These are phyloP conservation scores for Chytriomyces hyalinus DNA, from an alignment of 192 early-diverging fungal genomes.

Conservation along the genomic window DNA sequence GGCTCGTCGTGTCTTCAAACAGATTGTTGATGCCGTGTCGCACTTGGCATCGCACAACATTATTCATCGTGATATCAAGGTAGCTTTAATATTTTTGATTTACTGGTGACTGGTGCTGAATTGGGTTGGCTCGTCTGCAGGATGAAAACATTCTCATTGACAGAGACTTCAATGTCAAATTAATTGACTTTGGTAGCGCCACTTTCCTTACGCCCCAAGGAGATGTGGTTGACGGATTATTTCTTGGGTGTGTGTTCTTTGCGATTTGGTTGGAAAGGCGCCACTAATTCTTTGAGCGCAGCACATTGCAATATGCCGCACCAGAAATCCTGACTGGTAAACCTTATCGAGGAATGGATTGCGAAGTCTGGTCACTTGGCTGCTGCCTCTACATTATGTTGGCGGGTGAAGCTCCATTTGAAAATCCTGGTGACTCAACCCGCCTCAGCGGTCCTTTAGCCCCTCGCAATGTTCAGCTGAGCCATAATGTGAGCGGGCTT, in stretches of 20 bases:
- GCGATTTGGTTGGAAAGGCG: neutral
- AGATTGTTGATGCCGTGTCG: slow-evolving; percentile 69
- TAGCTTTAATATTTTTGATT: slow-evolving; percentile 47
- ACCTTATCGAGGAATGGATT: slow-evolving; percentile 54
- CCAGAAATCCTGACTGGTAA: slow-evolving; percentile 62
- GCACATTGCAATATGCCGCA: slow-evolving; percentile 58
- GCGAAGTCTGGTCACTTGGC: slow-evolving; percentile 66
- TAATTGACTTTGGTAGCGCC: slow-evolving; percentile 74
- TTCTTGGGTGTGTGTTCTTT: slow-evolving; percentile 56
- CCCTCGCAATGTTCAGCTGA: slow-evolving; percentile 31
- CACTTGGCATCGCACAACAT: slow-evolving; percentile 68
- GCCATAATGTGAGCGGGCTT: slow-evolving; percentile 57
- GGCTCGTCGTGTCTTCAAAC: slow-evolving; percentile 70
- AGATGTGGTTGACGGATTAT: slow-evolving; percentile 37
- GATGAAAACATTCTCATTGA: slow-evolving; percentile 56
- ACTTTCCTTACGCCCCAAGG: slow-evolving; percentile 38
- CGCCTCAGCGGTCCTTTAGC: neutral
- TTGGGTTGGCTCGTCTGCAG: slow-evolving; percentile 10
- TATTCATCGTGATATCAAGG: slow-evolving; percentile 84
- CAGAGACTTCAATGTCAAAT: slow-evolving; percentile 51
- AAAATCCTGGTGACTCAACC: slow-evolving; percentile 35
- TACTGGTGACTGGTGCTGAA: neutral
- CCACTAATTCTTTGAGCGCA: neutral
- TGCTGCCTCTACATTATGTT: slow-evolving; percentile 64
- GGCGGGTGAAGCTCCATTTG: slow-evolving; percentile 57